Evolutionary conservation across 495 filamentous ascomycete species (phyloP), one percentile per base, ranked within the genome.

Genomic region (Aspergillus saccharolyticus): DNA sequence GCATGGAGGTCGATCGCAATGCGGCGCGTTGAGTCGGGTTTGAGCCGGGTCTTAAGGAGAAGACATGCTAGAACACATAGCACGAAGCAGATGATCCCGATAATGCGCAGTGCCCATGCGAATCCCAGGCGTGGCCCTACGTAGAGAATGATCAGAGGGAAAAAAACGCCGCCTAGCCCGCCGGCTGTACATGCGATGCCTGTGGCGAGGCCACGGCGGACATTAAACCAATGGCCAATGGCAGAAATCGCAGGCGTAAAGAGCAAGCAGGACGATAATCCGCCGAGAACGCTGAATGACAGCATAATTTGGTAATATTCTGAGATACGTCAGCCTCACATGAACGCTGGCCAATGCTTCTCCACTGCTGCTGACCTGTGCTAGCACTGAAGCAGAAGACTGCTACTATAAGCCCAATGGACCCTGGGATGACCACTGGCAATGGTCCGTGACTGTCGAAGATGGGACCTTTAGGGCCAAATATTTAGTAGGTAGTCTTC

Each of bases 151-250:
- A 89, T 83, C 12, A 89, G 61, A 0, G 90, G 87, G 66, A 91
- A 90, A 56, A 89, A 70, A 28, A 90, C 79, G 39, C 88, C 89
- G 17, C 86, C 89, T 0, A 89, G 43, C 0, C 84, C 83, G 19
- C 88, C 87, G 1, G 83, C 85, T 0, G 88, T 88, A 20, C 80
- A 83, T 2, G 87, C 86, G 28, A 94, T 70, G 44, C 89, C 89
- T 0, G 86, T 90, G 9, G 89, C 88, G 52, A 86, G 78, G 17
- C 84, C 88, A 0, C 89, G 83, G 51, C 81, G 80, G 47, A 77
- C 74, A 64, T 79, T 78, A 69, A 91, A 93, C 88, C 87, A 93
- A 9, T 84, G 85, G 1, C 79, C 76, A 10, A 85, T 74, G 20
- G 78, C 78, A 42, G 75, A 71, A 55, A 83, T 79, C 7, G 81